Evolutionary conservation across 306 rosid genomes (phyloP), one percentile per base, ranked within the genome.

Genomic region (Castanea crenata): DNA sequence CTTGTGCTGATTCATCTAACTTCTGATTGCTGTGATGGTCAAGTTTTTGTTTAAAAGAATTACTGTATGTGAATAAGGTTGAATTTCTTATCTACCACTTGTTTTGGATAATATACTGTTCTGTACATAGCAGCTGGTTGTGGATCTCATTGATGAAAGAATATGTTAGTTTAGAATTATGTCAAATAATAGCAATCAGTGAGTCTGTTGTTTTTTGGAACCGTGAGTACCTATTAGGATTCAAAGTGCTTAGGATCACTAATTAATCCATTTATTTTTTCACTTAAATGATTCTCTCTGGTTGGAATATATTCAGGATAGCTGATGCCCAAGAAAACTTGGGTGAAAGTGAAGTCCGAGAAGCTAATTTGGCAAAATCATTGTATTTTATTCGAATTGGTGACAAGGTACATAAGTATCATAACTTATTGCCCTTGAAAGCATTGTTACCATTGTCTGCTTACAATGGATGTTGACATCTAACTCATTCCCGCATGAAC

Each of bases 291-390:
- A 41, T 58, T 83, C 12, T 52, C 51, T 79, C 63, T 78, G 68
- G 74, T 56, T 86, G 79, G 25, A 67, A 75, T 77, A 58, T 84
- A 69, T 83, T 61, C 41, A 95, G 99, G 90, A 93, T 95, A 86
- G 97, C 98, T 74, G 99, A 95, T 73, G 98, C 99, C 0, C 98
- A 95, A 83, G 99, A 95, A 73, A 95, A 95, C 87, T 86, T 95
- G 52, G 99, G 99, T 10, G 99, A 95, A 89, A 95, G 99, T 88
- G 99, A 95, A 90, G 99, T 95, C 57, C 91, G 99, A 44, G 99
- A 95, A 86, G 99, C 99, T 76, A 98, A 95, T 82, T 75, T 95
- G 83, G 99, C 99, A 23, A 95, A 95, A 80, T 93, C 99, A 74
- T 77, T 93, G 85, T 91, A 86, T 79, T 93, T 90, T 84, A 90